These are phyloP conservation scores for Cercospora berteroae DNA, from an alignment of 2,329 filamentous ascomycete species.

Conservation along the genomic window DNA sequence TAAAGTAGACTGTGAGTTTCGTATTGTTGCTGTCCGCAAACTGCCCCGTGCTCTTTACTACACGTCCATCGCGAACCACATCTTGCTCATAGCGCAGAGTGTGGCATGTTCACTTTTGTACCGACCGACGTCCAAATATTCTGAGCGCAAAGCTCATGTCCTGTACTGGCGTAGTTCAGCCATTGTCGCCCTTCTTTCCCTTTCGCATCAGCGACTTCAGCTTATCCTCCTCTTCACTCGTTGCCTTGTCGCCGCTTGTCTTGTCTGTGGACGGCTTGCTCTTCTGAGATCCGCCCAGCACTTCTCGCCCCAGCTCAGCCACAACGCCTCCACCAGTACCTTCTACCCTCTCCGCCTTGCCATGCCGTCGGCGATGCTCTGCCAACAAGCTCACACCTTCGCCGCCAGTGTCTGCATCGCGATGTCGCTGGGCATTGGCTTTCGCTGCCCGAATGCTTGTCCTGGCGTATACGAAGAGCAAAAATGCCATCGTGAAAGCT, in stretches of 20 bases:
- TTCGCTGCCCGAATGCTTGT: constrained; percentile 66
- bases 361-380: constrained; percentile 55
- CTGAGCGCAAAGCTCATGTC: neutral
- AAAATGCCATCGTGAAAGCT: constrained; percentile 60
- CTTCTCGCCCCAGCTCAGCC: constrained; percentile 34
- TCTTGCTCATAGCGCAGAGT: neutral
- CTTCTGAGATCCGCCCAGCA: constrained; percentile 34
- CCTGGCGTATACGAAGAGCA: constrained; percentile 62
- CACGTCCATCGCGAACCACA: neutral
- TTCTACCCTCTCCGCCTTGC: constrained; percentile 48
- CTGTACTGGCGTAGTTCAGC: neutral
- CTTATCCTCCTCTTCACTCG: constrained; percentile 14
- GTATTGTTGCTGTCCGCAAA: neutral
- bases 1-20: neutral
- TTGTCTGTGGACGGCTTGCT: constrained; percentile 15
- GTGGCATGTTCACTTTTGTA: neutral
- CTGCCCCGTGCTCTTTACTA: neutral
- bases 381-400: constrained; percentile 52
- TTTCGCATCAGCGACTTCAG: constrained; percentile 9
- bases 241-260: neutral
- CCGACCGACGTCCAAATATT: neutral
- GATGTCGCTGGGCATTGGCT: constrained; percentile 59
- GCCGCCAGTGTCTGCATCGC: constrained; percentile 56
- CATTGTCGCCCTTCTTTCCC: neutral
- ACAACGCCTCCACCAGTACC: constrained; percentile 41